A percentile compares a stretch with the other conserved stretches of the same genome.
Conservation (phyloP, 2,329 filamentous ascomycete species). For the Ceratocystis diversiconidia region DNA sequence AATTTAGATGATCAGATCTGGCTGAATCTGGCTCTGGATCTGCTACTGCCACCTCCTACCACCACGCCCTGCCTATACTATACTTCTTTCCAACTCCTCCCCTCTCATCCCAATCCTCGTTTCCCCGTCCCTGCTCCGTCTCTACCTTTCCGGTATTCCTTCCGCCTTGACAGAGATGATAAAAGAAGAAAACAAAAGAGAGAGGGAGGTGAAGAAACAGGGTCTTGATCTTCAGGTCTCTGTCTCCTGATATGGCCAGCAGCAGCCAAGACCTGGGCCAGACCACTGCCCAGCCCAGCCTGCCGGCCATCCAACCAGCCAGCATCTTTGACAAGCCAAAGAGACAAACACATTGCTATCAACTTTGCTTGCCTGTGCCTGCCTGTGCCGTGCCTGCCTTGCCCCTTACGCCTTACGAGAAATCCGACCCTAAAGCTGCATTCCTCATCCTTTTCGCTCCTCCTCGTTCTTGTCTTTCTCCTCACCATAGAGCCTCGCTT, state of each 20-base stretch:
- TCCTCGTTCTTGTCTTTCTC: neutral
- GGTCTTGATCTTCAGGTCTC: too few species aligned
- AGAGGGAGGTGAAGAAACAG: neutral
- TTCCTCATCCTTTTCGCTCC: neutral
- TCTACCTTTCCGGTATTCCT: constrained; percentile 1
- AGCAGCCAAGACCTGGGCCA: too few species aligned
- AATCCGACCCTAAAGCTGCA: neutral
- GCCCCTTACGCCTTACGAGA: neutral
- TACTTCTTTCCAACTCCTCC: neutral
- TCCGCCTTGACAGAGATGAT: neutral
- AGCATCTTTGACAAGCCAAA: too few species aligned
- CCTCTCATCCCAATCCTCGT: neutral
- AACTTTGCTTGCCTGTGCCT: too few species aligned
- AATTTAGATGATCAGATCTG: too few species aligned
- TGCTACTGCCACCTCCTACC: too few species aligned
- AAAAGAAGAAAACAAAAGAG: neutral
- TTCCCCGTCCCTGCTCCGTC: neutral
- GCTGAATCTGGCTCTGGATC: too few species aligned
- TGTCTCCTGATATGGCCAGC: too few species aligned
- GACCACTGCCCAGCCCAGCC: too few species aligned
- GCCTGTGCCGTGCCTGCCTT: neutral
- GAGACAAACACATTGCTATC: too few species aligned
- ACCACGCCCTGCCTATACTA: neutral
- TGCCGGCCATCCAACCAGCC: too few species aligned
- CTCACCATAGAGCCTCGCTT: neutral